A percentile compares a stretch with the other conserved stretches of the same genome.
Evolutionary conservation across 768 basidiomycete species (phyloP).

Genomic region (Serendipita vermifera): DNA sequence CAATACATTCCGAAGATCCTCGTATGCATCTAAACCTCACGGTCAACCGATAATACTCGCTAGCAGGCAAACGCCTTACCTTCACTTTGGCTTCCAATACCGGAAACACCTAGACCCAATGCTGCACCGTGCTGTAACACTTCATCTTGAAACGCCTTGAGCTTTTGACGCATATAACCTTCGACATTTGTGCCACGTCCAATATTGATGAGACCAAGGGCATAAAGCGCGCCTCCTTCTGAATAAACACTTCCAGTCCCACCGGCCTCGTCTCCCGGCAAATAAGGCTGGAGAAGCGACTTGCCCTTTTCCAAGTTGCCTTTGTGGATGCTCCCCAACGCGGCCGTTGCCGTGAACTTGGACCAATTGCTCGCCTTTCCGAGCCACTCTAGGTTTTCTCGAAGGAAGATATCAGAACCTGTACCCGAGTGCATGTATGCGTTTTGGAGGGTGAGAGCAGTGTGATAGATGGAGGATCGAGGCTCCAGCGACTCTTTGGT

Average conservation of each 20-base stretch:
- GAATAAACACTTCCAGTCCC: conserved; percentile 70
- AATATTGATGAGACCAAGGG: conserved; percentile 87
- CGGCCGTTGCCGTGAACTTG: conserved; percentile 95
- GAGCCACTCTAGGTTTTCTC: conserved; percentile 95
- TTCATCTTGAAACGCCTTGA: conserved; percentile 61
- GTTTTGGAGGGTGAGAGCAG: conserved; percentile 89
- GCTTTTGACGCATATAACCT: conserved; percentile 63
- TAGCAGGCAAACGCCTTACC: conserved; percentile 21
- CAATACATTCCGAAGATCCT: conserved; percentile 75
- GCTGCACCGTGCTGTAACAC: conserved; percentile 96
- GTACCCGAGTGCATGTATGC: conserved; percentile 99
- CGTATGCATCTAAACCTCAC: conserved; percentile 57
- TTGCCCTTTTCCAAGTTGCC: conserved; percentile 90
- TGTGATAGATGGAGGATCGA: conserved; percentile 94
- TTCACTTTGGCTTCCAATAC: conserved; percentile 79
- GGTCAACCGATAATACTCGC: background rate
- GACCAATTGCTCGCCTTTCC: conserved; percentile 94
- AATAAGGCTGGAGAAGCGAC: conserved; percentile 85
- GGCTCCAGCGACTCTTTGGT: conserved; percentile 90
- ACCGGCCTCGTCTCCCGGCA: conserved; percentile 58
- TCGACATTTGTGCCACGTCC: conserved; percentile 71
- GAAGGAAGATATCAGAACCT: conserved; percentile 83
- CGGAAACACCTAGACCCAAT: conserved; percentile 89
- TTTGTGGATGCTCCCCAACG: conserved; percentile 94
- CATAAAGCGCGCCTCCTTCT: conserved; percentile 93